A percentile compares a stretch with the other conserved stretches of the same genome.
These are phyloP conservation scores for Vanilla planifolia DNA, from an alignment of 106 monocot species.

Conservation along the genomic window DNA sequence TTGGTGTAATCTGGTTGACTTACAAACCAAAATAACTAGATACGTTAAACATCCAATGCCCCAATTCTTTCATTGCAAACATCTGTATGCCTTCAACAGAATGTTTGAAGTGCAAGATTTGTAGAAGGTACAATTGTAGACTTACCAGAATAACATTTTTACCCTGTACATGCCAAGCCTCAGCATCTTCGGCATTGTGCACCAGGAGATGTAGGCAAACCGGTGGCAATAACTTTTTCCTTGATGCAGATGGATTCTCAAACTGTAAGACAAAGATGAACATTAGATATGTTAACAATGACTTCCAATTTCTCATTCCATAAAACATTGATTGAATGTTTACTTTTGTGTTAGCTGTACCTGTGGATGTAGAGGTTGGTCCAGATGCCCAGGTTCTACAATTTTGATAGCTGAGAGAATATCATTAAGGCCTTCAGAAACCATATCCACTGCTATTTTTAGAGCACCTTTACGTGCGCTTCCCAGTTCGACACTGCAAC, in stretches of 20 bases:
- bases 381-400: constrained; percentile 92
- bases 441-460: constrained; percentile 93
- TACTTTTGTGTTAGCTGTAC: no score
- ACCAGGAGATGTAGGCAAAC: constrained; percentile 90
- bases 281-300: no score
- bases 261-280: constrained; percentile 46
- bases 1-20: no score
- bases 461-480: constrained; percentile 87
- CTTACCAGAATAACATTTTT: constrained; percentile 82
- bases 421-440: constrained; percentile 80
- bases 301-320: no score
- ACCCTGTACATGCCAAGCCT: constrained; percentile 91
- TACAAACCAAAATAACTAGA: no score
- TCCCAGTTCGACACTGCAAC: constrained; percentile 83
- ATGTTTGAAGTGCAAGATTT: no score
- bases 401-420: constrained; percentile 63
- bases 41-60: no score
- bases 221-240: constrained; percentile 68
- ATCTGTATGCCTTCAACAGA: no score
- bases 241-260: constrained; percentile 72
- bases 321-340: no score
- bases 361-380: constrained; percentile 95
- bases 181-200: constrained; percentile 84
- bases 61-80: no score
- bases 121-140: no score